A percentile compares a stretch with the other conserved stretches of the same genome.
Conservation (phyloP, 441 rosid species). For the Macaranga tanarius region DNA sequence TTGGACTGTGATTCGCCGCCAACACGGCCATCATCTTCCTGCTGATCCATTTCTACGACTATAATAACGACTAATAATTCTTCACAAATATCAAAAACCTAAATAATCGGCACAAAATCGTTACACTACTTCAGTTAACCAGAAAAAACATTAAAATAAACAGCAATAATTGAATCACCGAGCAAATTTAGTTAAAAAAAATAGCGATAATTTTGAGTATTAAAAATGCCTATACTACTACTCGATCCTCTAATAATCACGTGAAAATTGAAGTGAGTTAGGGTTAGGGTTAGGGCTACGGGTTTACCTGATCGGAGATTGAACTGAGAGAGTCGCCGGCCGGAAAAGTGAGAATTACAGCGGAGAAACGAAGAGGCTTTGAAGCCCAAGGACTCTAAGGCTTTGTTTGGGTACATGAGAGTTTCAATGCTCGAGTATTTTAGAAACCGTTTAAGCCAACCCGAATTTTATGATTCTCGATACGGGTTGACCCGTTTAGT, state of each 20-base stretch:
- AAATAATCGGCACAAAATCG: background rate
- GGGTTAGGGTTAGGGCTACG: background rate
- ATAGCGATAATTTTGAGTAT: background rate
- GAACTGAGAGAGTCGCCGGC: slow-evolving; percentile 7
- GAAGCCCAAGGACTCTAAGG: background rate
- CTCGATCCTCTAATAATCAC: no score
- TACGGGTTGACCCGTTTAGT: background rate
- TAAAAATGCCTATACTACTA: background rate
- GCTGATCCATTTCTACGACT: slow-evolving; percentile 52
- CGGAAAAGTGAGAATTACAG: background rate
- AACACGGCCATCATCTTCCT: slow-evolving; percentile 59
- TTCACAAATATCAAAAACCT: slow-evolving; percentile 1
- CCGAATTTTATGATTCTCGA: background rate
- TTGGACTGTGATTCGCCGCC: slow-evolving; percentile 47
- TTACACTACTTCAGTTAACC: background rate
- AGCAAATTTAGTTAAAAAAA: background rate
- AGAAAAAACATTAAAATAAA: background rate
- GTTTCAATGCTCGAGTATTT: background rate
- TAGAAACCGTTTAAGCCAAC: background rate
- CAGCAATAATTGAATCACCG: background rate
- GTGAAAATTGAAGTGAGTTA: no score
- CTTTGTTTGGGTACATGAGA: background rate
- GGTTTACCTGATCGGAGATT: slow-evolving; percentile 32
- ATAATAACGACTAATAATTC: background rate
- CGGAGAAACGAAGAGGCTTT: no score